Evolutionary conservation across 192 early-diverging fungal species (phyloP), one percentile per base, ranked within the genome.

Genomic region (Cetraspora pellucida): DNA sequence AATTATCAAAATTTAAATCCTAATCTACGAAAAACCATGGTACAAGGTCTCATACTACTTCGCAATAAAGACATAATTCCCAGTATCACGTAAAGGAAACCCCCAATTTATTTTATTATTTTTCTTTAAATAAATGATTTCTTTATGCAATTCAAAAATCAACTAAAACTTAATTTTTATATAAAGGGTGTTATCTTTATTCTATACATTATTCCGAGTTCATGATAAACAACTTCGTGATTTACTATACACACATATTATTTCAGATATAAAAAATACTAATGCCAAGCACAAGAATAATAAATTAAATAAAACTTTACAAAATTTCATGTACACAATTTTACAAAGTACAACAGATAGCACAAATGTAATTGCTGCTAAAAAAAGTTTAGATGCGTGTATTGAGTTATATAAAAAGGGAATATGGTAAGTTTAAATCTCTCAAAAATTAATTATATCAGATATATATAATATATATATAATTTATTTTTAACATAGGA

Each of bases 271-370:
- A 85, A 95, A 95, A 80, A 90, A 88, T 66, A 89, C 95, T 58
- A 99, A 98, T 85, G 88, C 86, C 43, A 96, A 96, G 80, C 87
- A 90, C 31, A 96, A 95, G 83, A 98, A 99, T 88, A 96, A 97
- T 89, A 95, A 94, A 81, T 86, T 99, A 63, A 99, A 99, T 91
- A 98, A 97, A 81, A 90, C 93, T 21, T 85, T 99, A 55, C 98
- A 98, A 85, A 93, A 93, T 70, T 97, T 93, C 78, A 98, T 99
- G 97, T 99, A 96, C 82, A 97, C 91, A 64, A 96, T 99, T 91
- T 84, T 98, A 23, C 92, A 89, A 54, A 85, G 88, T 49, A 87
- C 90, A 16, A 89, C 90, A 54, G 83, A 88, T 1, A 88, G 88
- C 49, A 90, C 92, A 76, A 90, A 91, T 59, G 90, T 90, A 58